phyloP scores from a whole-genome alignment of 345 rosid genomes.

The Lepidium aucheri region DNA sequence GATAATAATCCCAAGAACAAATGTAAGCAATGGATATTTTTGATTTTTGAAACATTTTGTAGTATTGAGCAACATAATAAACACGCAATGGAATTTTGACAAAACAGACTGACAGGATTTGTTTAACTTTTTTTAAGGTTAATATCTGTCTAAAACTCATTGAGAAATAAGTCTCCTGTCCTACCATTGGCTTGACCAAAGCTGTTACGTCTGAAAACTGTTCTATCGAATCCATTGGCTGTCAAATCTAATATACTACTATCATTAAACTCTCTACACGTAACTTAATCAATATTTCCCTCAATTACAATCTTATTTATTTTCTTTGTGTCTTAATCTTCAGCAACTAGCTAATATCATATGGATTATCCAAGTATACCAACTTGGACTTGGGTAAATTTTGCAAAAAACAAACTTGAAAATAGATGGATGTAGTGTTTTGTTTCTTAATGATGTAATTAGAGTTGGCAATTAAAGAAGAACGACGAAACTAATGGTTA shows the following conservation, averaged over 20 bases:
- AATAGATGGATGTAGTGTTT: no score
- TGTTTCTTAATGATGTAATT: no score
- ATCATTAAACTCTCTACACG: neutral
- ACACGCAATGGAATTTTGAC: no score
- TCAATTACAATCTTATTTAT: neutral
- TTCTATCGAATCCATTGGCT: neutral
- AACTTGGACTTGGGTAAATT: neutral
- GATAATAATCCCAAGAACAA: neutral
- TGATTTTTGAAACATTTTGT: neutral
- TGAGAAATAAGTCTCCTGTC: neutral
- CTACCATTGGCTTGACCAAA: slow-evolving; percentile 12
- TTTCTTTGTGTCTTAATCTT: neutral
- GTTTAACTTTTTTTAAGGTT: neutral
- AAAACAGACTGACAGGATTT: neutral
- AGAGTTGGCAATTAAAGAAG: no score
- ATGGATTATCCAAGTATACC: neutral
- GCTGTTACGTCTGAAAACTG: neutral
- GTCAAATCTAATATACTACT: neutral
- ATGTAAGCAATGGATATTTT: neutral
- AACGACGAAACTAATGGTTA: no score
- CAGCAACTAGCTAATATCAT: neutral
- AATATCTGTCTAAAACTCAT: neutral
- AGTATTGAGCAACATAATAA: neutral
- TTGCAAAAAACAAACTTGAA: neutral
- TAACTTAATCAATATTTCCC: neutral